These are phyloP conservation scores for Candida peoriensis DNA, from an alignment of 805 yeast species.

Conservation along the genomic window DNA sequence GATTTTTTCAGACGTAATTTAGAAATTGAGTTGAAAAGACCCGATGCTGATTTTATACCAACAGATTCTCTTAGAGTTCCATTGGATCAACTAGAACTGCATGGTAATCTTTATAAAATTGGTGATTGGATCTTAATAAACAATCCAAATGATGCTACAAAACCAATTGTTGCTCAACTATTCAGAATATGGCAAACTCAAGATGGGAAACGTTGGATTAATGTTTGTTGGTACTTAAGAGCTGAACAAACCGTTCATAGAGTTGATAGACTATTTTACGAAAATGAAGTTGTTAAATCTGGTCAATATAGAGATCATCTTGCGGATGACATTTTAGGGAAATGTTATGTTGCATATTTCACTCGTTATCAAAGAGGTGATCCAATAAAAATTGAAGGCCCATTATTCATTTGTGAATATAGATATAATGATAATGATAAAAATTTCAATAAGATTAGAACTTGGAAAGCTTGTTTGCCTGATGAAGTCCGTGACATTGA, in stretches of 20 bases:
- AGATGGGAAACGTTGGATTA: conserved; percentile 81
- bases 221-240: conserved; percentile 96
- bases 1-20: conserved; percentile 50
- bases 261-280: conserved; percentile 81
- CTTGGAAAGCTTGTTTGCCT: conserved; percentile 98
- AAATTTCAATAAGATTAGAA: conserved; percentile 88
- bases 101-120: conserved; percentile 69
- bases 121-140: conserved; percentile 94
- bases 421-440: conserved; percentile 90
- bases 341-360: conserved; percentile 91
- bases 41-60: conserved; percentile 70
- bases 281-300: conserved; percentile 92
- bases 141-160: conserved; percentile 82
- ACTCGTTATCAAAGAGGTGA: conserved; percentile 95
- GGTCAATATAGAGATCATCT: conserved; percentile 95
- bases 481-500: conserved; percentile 87
- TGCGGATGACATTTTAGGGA: conserved; percentile 83
- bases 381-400: conserved; percentile 75
- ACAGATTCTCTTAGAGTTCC: conserved; percentile 61
- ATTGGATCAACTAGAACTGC: conserved; percentile 67
- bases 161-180: conserved; percentile 91
- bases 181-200: conserved; percentile 87
- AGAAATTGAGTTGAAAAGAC: conserved; percentile 69
- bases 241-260: conserved; percentile 98
- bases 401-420: conserved; percentile 89